Percentiles rank a stretch among this genome's conserved stretches.
Evolutionary conservation across 2,329 filamentous ascomycete genomes (phyloP).

Genomic region (Pyrenochaeta sp.): DNA sequence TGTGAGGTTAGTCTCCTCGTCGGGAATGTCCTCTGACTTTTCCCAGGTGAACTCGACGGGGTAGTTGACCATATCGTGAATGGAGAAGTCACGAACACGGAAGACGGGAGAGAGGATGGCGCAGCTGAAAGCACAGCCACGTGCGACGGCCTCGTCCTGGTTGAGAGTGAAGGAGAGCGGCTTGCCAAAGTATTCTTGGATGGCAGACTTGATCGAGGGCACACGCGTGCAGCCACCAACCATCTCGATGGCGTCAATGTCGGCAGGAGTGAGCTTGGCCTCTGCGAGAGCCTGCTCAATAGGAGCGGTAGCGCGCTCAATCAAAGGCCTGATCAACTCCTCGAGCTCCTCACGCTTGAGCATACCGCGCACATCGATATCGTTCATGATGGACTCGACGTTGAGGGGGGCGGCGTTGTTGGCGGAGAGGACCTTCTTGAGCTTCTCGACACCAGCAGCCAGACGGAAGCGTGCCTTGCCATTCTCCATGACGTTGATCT

Average conservation of each 20-base stretch:
- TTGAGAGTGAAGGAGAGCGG: conserved; percentile 93
- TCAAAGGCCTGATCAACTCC: conserved; percentile 83
- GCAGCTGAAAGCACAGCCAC: conserved; percentile 96
- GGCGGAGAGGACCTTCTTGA: conserved; percentile 97
- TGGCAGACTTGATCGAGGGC: conserved; percentile 86
- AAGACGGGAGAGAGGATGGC: conserved; percentile 97
- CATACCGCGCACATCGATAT: conserved; percentile 87
- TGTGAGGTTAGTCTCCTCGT: conserved; percentile 95
- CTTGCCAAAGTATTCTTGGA: conserved; percentile 91
- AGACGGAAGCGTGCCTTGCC: conserved; percentile 89
- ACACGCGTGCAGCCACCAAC: conserved; percentile 95
- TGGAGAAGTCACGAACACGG: conserved; percentile 96
- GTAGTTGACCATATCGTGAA: conserved; percentile 97
- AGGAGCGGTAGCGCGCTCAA: conserved; percentile 74
- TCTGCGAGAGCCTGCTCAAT: conserved; percentile 94
- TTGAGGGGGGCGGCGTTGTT: conserved; percentile 92
- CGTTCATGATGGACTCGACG: conserved; percentile 99
- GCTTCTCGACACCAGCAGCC: conserved; percentile 88
- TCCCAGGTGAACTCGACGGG: conserved; percentile 99
- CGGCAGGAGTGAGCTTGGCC: conserved; percentile 86
- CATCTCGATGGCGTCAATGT: conserved; percentile 93
- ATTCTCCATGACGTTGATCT: conserved; percentile 92
- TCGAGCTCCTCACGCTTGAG: conserved; percentile 95
- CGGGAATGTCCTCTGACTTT: conserved; percentile 96
- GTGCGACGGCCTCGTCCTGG: conserved; percentile 95